Evolutionary conservation across 2,329 filamentous ascomycete species (phyloP), one percentile per base, ranked within the genome.

Genomic region (Boeremia exigua): DNA sequence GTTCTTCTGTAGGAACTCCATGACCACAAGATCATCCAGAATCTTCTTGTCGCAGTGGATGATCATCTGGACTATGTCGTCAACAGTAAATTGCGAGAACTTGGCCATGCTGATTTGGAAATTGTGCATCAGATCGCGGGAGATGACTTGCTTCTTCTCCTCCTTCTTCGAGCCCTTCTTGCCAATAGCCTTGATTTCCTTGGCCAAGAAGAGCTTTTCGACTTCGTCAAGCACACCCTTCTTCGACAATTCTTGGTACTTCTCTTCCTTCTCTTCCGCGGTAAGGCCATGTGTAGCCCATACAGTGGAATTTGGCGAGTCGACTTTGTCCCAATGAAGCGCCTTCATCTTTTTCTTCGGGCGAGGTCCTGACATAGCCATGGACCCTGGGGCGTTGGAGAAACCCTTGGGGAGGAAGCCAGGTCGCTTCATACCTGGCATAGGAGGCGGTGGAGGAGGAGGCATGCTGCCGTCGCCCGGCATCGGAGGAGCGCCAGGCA

Each of bases 261-360:
- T 97, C 78, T 96, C 91, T 78, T 99, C 95, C 71, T 93, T 91
- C 58, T 90, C 90, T 73, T 96, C 88, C 4, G 88, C 86, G n/a
- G 91, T 96, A 5, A 91, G 89, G 28, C 90, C 86, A 75, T 96
- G 92, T 7, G 86, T 84, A 30, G 92, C 93, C 94, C 94, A 98
- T 67, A 97, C 91, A 49, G 94, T 97, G 46, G 92, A 90, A 73
- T 95, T 87, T 19, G 92, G 91, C 48, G 90, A 86, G 77, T 99
- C 95, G 50, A 99, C 92, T 81, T 98, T 98, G 79, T 99, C 95
- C 94, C 95, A 98, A 80, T 99, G 95, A 65, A 99, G 84, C 56
- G 94, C 94, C 86, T 99, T 99, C 77, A 99, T 91, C 83, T 98
- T 99, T 87, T 96, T 98, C 85, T 97, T 98, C 19, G 95, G 92